Conservation (phyloP, 768 basidiomycete genomes). For the Boletus subcaerulescens region DNA sequence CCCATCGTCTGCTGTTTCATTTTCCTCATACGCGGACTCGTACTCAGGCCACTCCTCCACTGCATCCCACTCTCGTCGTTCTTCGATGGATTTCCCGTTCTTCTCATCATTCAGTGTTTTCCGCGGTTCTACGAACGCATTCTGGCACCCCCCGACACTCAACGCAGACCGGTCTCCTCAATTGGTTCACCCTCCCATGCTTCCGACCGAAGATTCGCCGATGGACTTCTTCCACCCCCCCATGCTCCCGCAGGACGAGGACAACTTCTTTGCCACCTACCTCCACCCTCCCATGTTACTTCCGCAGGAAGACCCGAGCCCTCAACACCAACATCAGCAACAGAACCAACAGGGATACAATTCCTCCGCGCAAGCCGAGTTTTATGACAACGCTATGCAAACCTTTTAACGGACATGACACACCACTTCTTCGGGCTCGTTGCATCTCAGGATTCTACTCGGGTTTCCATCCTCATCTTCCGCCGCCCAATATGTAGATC, state of each 20-base stretch:
- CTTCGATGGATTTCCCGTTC: conserved; percentile 66
- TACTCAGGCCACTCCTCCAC: conserved; percentile 58
- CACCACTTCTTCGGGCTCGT: not conserved
- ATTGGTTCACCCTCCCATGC: conserved; percentile 69
- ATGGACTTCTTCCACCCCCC: conserved; percentile 75
- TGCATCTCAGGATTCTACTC: conserved; percentile 7
- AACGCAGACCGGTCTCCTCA: conserved; percentile 55
- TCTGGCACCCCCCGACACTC: conserved; percentile 81
- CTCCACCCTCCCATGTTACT: conserved; percentile 56
- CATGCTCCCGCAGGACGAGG: conserved; percentile 61
- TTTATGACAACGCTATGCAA: conserved; percentile 37
- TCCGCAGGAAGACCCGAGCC: conserved; percentile 35
- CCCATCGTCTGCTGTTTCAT: conserved; percentile 62
- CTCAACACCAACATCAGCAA: conserved; percentile 22
- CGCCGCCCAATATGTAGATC: conserved; percentile 17
- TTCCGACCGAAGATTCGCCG: conserved; percentile 57
- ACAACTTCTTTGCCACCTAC: conserved; percentile 52
- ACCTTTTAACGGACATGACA: conserved; percentile 23
- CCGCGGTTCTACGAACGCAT: conserved; percentile 52
- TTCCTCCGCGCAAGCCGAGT: conserved; percentile 24
- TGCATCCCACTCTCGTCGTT: conserved; percentile 55
- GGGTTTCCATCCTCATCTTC: not conserved
- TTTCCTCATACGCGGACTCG: conserved; percentile 57
- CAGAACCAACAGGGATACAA: conserved; percentile 19
- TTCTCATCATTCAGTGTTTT: conserved; percentile 53